Conservation (phyloP, 2,329 filamentous ascomycete species). For the Cladosporium sp. region DNA sequence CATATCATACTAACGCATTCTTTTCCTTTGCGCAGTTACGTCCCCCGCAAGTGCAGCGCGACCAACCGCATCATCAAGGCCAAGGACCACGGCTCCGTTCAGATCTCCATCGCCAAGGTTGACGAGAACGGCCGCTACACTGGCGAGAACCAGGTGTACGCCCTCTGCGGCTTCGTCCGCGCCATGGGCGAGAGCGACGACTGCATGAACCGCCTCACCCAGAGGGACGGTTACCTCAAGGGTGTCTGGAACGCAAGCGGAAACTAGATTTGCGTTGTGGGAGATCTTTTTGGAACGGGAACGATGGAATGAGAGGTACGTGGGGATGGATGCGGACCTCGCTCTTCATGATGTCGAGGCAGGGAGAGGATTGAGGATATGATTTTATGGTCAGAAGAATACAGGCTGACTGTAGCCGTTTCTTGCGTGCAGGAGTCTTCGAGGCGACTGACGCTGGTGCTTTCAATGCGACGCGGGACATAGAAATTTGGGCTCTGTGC, state of each 20-base stretch:
- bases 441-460: constrained; percentile 8
- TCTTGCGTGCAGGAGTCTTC: constrained; percentile 4
- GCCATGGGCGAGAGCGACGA: constrained; percentile 98
- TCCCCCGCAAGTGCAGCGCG: constrained; percentile 97
- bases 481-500: constrained; percentile 5
- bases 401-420: constrained; percentile 8
- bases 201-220: constrained; percentile 88
- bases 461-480: constrained; percentile 8
- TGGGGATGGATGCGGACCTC: background rate
- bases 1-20: constrained; percentile 13
- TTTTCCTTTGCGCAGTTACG: constrained; percentile 61
- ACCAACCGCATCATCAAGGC: constrained; percentile 99
- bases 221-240: constrained; percentile 96
- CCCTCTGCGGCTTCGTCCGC: constrained; percentile 94
- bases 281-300: background rate
- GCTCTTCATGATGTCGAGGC: background rate
- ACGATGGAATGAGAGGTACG: constrained; percentile 11
- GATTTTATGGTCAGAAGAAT: background rate
- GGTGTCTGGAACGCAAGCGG: constrained; percentile 80
- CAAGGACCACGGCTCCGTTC: constrained; percentile 98
- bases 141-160: constrained; percentile 96
- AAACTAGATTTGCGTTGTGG: constrained; percentile 33
- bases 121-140: constrained; percentile 97
- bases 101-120: constrained; percentile 96
- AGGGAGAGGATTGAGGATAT: background rate